A percentile compares a stretch with the other conserved stretches of the same genome.
phyloP scores from a whole-genome alignment of 805 yeast species.

The Clavispora phyllophila region DNA sequence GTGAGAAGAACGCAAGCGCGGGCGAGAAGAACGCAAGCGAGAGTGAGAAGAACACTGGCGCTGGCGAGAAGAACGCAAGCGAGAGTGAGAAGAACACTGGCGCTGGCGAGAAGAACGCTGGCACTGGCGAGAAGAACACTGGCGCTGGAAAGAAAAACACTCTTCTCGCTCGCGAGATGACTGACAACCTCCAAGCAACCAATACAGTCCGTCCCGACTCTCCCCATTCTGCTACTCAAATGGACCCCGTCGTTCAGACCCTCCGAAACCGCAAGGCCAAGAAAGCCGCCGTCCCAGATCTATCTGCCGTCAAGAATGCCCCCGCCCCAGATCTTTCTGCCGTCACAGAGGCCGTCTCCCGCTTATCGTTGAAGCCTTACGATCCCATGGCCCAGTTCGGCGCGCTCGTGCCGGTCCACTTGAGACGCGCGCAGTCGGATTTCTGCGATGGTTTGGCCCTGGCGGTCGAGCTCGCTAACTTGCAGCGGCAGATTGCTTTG shows the following conservation, averaged over 20 bases:
- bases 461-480: constrained; percentile 18
- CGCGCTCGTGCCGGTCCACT: constrained; percentile 39
- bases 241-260: too few relatives aligned
- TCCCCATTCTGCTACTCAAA: too few relatives aligned
- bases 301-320: background rate
- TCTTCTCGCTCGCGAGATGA: too few relatives aligned
- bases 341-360: background rate
- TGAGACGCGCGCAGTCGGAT: constrained; percentile 32
- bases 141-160: too few relatives aligned
- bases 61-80: background rate
- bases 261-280: constrained; percentile 1
- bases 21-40: too few relatives aligned
- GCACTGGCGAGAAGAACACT: too few relatives aligned
- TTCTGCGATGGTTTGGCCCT: constrained; percentile 30
- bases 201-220: too few relatives aligned
- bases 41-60: background rate
- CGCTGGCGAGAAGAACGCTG: too few relatives aligned
- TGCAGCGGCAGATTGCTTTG: constrained; percentile 16
- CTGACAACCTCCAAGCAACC: too few relatives aligned
- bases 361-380: background rate
- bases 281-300: background rate
- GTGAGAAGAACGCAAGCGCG: too few relatives aligned
- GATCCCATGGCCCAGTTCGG: constrained; percentile 42
- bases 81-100: too few relatives aligned
- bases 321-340: background rate